A percentile compares a stretch with the other conserved stretches of the same genome.
These are phyloP conservation scores for Carex sylvatica DNA, from an alignment of 202 grass and related monocot species.

Conservation along the genomic window DNA sequence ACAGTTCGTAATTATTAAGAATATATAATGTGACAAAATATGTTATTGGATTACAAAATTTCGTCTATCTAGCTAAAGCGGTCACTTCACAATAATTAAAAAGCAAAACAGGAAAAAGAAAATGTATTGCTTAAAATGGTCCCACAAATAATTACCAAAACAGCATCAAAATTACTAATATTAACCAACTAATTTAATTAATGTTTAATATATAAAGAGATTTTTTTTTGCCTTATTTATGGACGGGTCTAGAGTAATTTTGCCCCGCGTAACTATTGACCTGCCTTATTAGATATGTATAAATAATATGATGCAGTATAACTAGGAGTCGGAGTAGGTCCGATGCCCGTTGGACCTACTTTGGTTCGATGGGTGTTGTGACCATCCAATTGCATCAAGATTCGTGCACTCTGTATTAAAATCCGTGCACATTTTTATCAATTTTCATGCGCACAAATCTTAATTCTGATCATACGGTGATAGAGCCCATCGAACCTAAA, in stretches of 20 bases:
- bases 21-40: background rate
- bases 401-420: no score
- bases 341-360: no score
- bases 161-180: background rate
- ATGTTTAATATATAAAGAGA: background rate
- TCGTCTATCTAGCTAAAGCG: background rate
- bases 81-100: background rate
- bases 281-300: background rate
- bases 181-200: background rate
- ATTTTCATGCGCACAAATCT: no score
- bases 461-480: no score
- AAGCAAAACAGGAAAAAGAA: background rate
- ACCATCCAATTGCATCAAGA: no score
- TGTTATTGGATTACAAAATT: background rate
- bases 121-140: background rate
- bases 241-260: background rate
- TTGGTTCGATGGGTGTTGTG: no score
- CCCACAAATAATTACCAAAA: background rate
- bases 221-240: background rate
- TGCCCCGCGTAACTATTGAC: background rate
- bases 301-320: no score
- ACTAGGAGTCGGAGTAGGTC: no score
- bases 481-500: no score
- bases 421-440: no score
- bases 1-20: background rate